Percentiles rank a stretch among this genome's conserved stretches.
Evolutionary conservation across 345 rosid species (phyloP).

Genomic region (Arabidopsis suecica): DNA sequence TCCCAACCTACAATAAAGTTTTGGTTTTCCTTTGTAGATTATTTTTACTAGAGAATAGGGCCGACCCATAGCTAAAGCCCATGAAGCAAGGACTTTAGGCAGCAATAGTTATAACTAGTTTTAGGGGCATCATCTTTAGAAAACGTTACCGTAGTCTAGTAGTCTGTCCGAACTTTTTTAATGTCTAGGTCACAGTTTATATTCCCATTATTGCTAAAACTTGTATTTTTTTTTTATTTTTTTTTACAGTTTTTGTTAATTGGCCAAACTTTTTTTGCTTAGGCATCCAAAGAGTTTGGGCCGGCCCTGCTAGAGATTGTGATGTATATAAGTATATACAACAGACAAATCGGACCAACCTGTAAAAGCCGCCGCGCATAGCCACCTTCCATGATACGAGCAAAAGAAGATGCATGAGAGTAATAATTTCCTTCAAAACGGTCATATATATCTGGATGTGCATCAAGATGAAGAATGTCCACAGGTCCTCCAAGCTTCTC

Average conservation of each 20-base stretch:
- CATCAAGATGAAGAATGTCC: conserved; percentile 93
- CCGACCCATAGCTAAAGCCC: no score
- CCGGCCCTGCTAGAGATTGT: not conserved
- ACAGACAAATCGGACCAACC: conserved; percentile 43
- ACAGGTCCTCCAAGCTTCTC: conserved; percentile 96
- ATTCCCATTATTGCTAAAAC: no score
- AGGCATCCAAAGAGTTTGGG: no score
- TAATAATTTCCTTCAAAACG: conserved; percentile 85
- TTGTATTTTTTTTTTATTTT: no score
- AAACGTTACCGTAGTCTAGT: no score
- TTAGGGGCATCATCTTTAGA: no score
- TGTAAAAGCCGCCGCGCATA: conserved; percentile 88
- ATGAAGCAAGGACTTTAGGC: no score
- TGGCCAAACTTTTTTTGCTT: no score
- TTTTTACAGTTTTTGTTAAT: no score
- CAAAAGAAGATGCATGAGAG: conserved; percentile 98
- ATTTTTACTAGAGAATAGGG: not conserved
- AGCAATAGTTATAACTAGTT: no score
- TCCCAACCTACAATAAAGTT: conserved; percentile 66
- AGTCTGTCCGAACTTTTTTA: no score
- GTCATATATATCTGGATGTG: conserved; percentile 93
- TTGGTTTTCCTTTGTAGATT: not conserved
- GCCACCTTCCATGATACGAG: conserved; percentile 98
- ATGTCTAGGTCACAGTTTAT: no score
- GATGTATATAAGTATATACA: conserved; percentile 9